Base-by-base conservation (phyloP, 2,329 filamentous ascomycete species). In the Colletotrichum costaricense region DNA sequence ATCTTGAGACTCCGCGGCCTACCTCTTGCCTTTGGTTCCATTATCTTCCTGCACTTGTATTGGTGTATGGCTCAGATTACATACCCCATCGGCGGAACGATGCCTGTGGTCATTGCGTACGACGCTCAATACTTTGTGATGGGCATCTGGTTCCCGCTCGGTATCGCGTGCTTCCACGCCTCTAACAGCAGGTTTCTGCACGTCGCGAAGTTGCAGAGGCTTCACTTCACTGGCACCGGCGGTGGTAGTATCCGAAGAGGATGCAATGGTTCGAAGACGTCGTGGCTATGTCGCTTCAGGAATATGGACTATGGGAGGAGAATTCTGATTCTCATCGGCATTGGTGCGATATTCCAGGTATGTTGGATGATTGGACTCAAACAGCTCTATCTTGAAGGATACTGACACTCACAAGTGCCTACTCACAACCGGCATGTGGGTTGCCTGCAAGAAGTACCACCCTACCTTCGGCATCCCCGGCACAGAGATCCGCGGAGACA, bases 401-500 rank as follows among this genome's bases (percentile, higher is more conserved):
- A n/a, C n/a, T n/a, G 38, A 16, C 24, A 26, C 33, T 69, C 6
- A 19, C 24, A 75, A 90, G 89, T 79, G 90, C 8, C 75, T 89
- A 35, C 82, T 89, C 22, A 86, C 89, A 0, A 75, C 89, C 38
- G 80, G 87, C 49, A 87, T 90, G 79, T 92, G 86, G 82, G 79
- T 89, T 67, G 85, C 88, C 9, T 91, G 89, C 56, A 85, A 83
- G 49, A 89, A 90, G 67, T 92, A 90, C 71, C 89, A 92, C 75
- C 80, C 82, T 6, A 86, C 86, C 5, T 90, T 87, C 55, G 86
- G 88, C 14, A 78, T 84, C 55, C 76, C 81, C 8, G 82, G 82
- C 3, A 83, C 83, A 7, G 81, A 80, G 38, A 77, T 84, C 24
- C 73, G 74, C 1, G 76, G 78, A 9, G 69, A 65, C 5, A 80